A percentile compares a stretch with the other conserved stretches of the same genome.
Evolutionary conservation across 2,329 filamentous ascomycete genomes (phyloP).

Genomic region (Elsinoe fawcettii): DNA sequence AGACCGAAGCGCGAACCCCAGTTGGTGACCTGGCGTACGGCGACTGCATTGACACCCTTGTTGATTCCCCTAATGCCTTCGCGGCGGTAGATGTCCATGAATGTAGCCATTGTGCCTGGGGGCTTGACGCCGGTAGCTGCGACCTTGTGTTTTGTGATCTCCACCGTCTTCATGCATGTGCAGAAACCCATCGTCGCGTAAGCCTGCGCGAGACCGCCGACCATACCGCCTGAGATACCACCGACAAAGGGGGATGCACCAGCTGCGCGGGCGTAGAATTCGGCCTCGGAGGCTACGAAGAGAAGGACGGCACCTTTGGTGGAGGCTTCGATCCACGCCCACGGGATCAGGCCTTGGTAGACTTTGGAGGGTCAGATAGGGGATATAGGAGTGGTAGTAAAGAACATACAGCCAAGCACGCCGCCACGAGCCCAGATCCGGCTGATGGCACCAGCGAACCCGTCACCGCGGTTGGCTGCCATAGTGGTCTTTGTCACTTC

Average conservation of each 20-base stretch:
- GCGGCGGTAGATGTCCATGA: conserved; percentile 91
- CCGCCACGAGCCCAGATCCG: conserved; percentile 94
- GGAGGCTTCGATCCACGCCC: conserved; percentile 99
- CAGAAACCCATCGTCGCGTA: conserved; percentile 99
- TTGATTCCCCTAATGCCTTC: conserved; percentile 96
- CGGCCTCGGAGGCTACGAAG: conserved; percentile 96
- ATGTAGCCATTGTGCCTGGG: conserved; percentile 85
- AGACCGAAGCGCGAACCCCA: conserved; percentile 97
- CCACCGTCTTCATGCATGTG: conserved; percentile 99
- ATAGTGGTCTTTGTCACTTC: conserved; percentile 99
- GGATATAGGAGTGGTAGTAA: neutral
- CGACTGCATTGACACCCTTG: conserved; percentile 96
- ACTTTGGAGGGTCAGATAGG: conserved; percentile 47
- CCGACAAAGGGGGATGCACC: conserved; percentile 81
- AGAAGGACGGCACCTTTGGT: conserved; percentile 98
- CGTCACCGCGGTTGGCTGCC: conserved; percentile 90
- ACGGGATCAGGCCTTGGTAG: conserved; percentile 98
- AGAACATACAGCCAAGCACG: conserved; percentile 77
- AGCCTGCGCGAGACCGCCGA: conserved; percentile 90
- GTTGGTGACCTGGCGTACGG: conserved; percentile 98
- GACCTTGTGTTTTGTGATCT: conserved; percentile 98
- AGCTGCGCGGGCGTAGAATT: conserved; percentile 73
- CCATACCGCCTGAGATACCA: conserved; percentile 86
- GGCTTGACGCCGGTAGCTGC: conserved; percentile 75
- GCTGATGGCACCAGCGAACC: conserved; percentile 70